These are phyloP conservation scores for Fusarium sp. DNA, from an alignment of 2,329 filamentous ascomycete species.

Conservation along the genomic window DNA sequence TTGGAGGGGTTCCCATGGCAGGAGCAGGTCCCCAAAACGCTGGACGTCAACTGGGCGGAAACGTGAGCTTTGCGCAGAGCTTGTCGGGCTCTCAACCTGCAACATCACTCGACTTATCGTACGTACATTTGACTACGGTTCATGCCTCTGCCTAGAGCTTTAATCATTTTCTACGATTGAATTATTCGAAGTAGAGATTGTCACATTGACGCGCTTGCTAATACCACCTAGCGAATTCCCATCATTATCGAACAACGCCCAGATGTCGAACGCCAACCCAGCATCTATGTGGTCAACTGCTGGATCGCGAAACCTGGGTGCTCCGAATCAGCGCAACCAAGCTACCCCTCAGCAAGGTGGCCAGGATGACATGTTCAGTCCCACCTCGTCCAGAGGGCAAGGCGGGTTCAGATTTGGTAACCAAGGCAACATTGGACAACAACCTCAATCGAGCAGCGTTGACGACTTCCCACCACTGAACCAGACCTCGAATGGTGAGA, in stretches of 20 bases:
- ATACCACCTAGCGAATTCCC: conserved; percentile 72
- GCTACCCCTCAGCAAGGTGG: conserved; percentile 63
- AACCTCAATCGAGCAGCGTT: conserved; percentile 59
- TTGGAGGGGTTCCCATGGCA: conserved; percentile 72
- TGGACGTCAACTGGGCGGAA: conserved; percentile 66
- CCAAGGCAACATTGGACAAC: conserved; percentile 57
- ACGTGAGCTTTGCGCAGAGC: conserved; percentile 74
- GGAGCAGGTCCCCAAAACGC: conserved; percentile 64
- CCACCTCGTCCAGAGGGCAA: conserved; percentile 58
- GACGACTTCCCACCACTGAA: conserved; percentile 74
- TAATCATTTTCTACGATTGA: not conserved
- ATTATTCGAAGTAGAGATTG: not conserved
- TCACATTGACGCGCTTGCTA: not conserved
- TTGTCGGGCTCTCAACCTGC: conserved; percentile 71
- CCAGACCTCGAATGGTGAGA: conserved; percentile 66
- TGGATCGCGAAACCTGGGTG: conserved; percentile 60
- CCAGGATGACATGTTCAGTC: conserved; percentile 60
- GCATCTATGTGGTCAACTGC: conserved; percentile 66
- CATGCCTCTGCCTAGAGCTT: not conserved
- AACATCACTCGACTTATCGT: conserved; percentile 73
- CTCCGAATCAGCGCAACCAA: conserved; percentile 62
- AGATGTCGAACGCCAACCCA: conserved; percentile 60
- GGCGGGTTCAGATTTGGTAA: conserved; percentile 66
- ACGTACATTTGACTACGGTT: conserved; percentile 53
- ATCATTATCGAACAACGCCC: conserved; percentile 70